phyloP scores from a whole-genome alignment of 352 stramenopile species.

The Phytophthora lateralis region DNA sequence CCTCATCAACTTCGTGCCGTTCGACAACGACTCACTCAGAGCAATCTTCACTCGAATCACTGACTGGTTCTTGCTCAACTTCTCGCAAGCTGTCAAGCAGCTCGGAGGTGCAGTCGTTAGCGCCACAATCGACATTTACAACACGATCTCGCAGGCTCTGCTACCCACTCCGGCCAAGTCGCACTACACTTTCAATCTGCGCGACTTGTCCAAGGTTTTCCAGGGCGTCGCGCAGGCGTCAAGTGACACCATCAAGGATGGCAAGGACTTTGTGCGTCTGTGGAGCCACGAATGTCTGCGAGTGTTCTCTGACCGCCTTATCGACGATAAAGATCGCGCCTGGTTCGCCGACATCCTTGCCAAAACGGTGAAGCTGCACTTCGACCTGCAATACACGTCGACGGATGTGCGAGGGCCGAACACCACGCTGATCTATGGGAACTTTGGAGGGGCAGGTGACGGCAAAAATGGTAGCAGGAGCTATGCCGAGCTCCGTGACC shows the following conservation, averaged over 20 bases:
- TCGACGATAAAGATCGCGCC: conserved; percentile 85
- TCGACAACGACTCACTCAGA: conserved; percentile 87
- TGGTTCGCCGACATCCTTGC: conserved; percentile 87
- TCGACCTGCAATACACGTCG: conserved; percentile 75
- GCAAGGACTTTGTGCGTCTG: conserved; percentile 85
- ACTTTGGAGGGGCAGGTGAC: conserved; percentile 76
- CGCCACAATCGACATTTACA: conserved; percentile 93
- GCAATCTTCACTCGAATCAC: conserved; percentile 91
- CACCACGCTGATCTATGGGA: conserved; percentile 85
- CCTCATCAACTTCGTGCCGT: conserved; percentile 93
- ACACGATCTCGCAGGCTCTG: conserved; percentile 89
- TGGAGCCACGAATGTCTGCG: conserved; percentile 93
- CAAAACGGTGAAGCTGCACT: conserved; percentile 77
- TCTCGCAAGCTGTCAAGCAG: conserved; percentile 81
- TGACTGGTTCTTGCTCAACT: conserved; percentile 90
- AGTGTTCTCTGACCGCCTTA: conserved; percentile 92
- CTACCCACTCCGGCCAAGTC: conserved; percentile 93
- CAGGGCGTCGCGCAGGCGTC: conserved; percentile 90
- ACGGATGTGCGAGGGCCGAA: conserved; percentile 65
- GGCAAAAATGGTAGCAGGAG: conserved; percentile 65
- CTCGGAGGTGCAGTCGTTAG: conserved; percentile 70
- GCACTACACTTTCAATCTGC: conserved; percentile 96
- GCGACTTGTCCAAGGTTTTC: conserved; percentile 94
- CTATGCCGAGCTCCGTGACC: conserved; percentile 91
- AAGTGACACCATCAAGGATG: conserved; percentile 79